Conservation (phyloP, 116 monocot species). For the Iris pallida region DNA sequence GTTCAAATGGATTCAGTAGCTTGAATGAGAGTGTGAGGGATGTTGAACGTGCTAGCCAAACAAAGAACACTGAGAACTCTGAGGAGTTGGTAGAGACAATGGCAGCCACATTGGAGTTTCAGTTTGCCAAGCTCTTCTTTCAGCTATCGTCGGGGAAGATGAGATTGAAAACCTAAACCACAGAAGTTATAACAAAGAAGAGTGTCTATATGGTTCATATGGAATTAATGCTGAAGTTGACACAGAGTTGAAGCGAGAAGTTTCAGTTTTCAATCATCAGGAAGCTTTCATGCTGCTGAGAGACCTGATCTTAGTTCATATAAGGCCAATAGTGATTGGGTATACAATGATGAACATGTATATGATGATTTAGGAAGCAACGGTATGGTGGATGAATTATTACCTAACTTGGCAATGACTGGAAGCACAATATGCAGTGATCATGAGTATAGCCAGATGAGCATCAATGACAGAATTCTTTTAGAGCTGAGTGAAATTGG, state of each 20-base stretch:
- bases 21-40: slow-evolving; percentile 15
- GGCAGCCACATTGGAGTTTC: slow-evolving; percentile 36
- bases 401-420: slow-evolving; percentile 1
- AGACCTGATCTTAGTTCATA: slow-evolving; percentile 18
- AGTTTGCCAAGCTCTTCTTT: slow-evolving; percentile 60
- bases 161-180: slow-evolving; percentile 31
- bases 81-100: slow-evolving; percentile 37
- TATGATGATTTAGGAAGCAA: slow-evolving; percentile 18
- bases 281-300: slow-evolving; percentile 15
- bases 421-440: slow-evolving; percentile 21
- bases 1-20: slow-evolving; percentile 23
- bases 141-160: slow-evolving; percentile 58
- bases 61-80: slow-evolving; percentile 30
- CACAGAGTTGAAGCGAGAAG: slow-evolving; percentile 25
- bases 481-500: slow-evolving; percentile 67
- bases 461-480: slow-evolving; percentile 44
- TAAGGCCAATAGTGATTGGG: slow-evolving; percentile 20
- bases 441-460: slow-evolving; percentile 46
- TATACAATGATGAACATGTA: slow-evolving; percentile 19
- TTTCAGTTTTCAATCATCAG: slow-evolving; percentile 11
- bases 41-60: slow-evolving; percentile 7
- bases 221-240: slow-evolving; percentile 25
- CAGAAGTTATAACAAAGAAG: slow-evolving; percentile 18
- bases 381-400: slow-evolving; percentile 16
- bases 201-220: slow-evolving; percentile 11